A percentile compares a stretch with the other conserved stretches of the same genome.
Evolutionary conservation across 2,329 filamentous ascomycete genomes (phyloP).

Genomic region (Talaromyces sp.): DNA sequence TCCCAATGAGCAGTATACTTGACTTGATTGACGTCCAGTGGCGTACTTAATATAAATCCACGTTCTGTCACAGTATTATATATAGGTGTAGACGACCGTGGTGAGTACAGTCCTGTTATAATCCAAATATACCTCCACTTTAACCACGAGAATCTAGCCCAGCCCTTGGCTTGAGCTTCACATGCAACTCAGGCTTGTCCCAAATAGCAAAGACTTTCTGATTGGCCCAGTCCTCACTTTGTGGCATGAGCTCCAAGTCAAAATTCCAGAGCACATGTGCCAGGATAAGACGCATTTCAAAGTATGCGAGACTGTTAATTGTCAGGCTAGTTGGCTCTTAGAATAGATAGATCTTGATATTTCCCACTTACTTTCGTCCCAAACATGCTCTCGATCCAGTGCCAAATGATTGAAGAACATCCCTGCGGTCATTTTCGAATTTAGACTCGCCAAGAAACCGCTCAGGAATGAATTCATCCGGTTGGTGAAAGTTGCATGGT

Average conservation of each 20-base stretch:
- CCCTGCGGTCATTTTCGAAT: background rate
- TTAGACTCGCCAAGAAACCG: background rate
- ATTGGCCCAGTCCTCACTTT: background rate
- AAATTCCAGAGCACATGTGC: background rate
- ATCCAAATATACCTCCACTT: background rate
- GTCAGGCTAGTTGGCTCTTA: background rate
- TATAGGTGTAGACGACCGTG: background rate
- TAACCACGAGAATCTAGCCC: background rate
- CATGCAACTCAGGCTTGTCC: background rate
- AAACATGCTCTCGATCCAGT: background rate
- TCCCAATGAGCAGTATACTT: background rate
- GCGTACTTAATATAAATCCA: background rate
- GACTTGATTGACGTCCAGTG: background rate
- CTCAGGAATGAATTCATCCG: background rate
- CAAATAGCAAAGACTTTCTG: background rate
- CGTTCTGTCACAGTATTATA: background rate
- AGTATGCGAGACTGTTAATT: background rate
- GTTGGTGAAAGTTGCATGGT: background rate
- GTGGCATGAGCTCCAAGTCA: background rate
- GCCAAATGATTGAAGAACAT: background rate
- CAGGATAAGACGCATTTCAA: background rate
- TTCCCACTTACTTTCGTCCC: background rate
- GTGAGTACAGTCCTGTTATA: no score
- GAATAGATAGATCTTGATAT: background rate
- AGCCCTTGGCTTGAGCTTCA: background rate